Evolutionary conservation across 495 filamentous ascomycete genomes (phyloP).

Genomic region (Pseudomonodictys pantanalensis): DNA sequence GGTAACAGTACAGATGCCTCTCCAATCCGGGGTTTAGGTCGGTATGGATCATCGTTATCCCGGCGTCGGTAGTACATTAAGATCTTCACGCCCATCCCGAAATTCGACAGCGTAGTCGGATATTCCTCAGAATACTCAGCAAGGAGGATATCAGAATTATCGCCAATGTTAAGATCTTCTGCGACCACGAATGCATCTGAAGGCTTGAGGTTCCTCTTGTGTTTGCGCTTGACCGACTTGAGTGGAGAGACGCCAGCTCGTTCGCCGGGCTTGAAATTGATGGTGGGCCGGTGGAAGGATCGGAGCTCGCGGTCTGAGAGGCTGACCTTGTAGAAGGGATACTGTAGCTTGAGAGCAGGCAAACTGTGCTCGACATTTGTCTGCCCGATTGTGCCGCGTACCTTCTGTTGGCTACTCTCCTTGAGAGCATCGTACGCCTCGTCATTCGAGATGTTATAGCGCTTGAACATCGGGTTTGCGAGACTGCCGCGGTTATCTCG

Average conservation of each 20-base stretch:
- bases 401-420: conserved; percentile 92
- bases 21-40: conserved; percentile 75
- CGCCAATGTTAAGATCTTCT: conserved; percentile 74
- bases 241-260: conserved; percentile 50
- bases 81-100: conserved; percentile 92
- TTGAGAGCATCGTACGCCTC: conserved; percentile 93
- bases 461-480: conserved; percentile 60
- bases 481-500: conserved; percentile 55
- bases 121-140: conserved; percentile 96
- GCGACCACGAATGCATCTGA: conserved; percentile 71
- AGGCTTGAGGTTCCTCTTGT: conserved; percentile 68
- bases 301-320: conserved; percentile 75
- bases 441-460: conserved; percentile 96
- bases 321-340: conserved; percentile 89
- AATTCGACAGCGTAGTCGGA: conserved; percentile 86
- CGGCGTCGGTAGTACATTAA: conserved; percentile 96
- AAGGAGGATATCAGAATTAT: conserved; percentile 81
- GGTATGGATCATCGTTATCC: conserved; percentile 69
- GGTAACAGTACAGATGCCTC: conserved; percentile 82
- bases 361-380: conserved; percentile 85
- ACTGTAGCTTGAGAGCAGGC: conserved; percentile 84
- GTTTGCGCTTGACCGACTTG: conserved; percentile 75
- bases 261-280: conserved; percentile 56
- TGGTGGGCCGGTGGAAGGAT: conserved; percentile 80
- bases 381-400: conserved; percentile 83